Base-by-base conservation (phyloP, 495 filamentous ascomycete species). In the Xylaria curta region DNA sequence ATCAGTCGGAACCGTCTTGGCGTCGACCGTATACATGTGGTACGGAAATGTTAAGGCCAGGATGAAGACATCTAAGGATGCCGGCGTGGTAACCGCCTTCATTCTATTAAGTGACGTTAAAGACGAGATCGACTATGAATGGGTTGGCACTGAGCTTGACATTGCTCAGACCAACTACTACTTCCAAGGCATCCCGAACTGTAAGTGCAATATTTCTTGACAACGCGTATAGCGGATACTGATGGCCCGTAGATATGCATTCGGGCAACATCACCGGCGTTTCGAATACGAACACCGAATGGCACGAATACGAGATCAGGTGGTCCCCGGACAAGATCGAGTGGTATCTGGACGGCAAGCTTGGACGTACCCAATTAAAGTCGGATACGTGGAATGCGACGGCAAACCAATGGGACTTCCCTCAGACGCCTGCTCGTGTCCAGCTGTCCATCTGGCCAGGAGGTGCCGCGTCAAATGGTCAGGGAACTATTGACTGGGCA, bases 101-200 rank as follows among this genome's bases (percentile, higher is more conserved):
- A 98, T 99, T 79, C 84, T 98, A 74, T 87, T 98, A 75, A 92
- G 91, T 42, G 96, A 98, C 79, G 92, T 96, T 76, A 97, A 97
- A 84, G 96, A 99, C 77, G 96, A 99, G 81, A 97, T 99, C 77
- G 96, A 99, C 81, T 98, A 92, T 78, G 96, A 99, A 83, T 99
- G 90, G 78, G 89, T 99, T 67, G 96, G 96, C 68, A 87, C 87
- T 59, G 92, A 98, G 74, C 81, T 97, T 77, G 76, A 85, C 24
- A 86, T 86, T 63, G 92, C 91, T 24, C 94, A 99, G 85, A 94
- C 93, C 76, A 99, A 99, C 85, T 99, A 88, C 86, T 99, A 98
- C 84, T 97, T 91, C 84, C 96, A 98, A 82, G 96, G 97, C 73
- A 91, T 98, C 74, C 89, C 94, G 8, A 84, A 97, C 78, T 99